Evolutionary conservation across 176 grass and related monocot genomes (phyloP).

Genomic region (Cymbopogon citratus): DNA sequence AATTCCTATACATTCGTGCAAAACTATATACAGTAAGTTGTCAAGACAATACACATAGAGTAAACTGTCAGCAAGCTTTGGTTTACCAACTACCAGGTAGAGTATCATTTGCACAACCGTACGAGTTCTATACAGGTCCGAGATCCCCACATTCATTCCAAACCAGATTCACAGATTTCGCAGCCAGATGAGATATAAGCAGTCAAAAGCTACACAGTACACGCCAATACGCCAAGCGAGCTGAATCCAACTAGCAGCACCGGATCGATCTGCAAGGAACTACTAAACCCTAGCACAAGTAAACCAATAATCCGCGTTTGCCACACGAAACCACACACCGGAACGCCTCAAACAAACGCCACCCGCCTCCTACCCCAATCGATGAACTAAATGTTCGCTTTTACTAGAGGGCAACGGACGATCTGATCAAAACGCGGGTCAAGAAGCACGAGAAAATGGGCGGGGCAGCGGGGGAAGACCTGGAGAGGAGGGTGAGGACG

Average conservation of each 20-base stretch:
- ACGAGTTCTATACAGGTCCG: neutral
- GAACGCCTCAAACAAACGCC: neutral
- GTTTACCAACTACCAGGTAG: neutral
- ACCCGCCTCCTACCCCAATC: neutral
- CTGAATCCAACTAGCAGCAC: neutral
- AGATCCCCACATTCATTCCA: neutral
- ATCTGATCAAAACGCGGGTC: neutral
- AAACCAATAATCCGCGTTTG: too few relatives aligned
- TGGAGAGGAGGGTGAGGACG: constrained; percentile 87
- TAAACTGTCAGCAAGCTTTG: neutral
- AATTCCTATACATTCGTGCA: neutral
- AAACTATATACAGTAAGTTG: neutral
- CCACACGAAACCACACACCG: neutral
- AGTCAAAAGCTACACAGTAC: neutral
- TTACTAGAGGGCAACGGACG: neutral
- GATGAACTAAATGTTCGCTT: neutral
- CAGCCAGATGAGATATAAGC: neutral
- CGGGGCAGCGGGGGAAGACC: constrained; percentile 23
- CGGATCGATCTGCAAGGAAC: neutral
- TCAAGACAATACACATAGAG: neutral
- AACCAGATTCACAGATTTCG: neutral
- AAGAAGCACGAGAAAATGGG: neutral
- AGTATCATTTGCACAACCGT: neutral
- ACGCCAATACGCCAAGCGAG: neutral
- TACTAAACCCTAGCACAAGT: constrained; percentile 3